Evolutionary conservation across 345 rosid genomes (phyloP).

Genomic region (Murraya koenigii): DNA sequence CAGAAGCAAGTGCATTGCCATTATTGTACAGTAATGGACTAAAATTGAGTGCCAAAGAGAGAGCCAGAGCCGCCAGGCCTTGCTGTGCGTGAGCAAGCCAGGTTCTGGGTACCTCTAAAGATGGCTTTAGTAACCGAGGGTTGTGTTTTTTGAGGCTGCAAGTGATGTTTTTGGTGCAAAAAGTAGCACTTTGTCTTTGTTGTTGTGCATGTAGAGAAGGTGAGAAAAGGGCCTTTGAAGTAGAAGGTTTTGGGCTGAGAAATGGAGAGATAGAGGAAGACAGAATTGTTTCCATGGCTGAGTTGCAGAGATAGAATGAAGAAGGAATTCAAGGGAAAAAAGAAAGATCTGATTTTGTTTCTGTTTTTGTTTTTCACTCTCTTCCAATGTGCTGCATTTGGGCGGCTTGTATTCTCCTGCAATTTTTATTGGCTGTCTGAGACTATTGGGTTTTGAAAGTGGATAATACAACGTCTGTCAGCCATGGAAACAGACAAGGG

Average conservation of each 20-base stretch:
- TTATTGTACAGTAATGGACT: constrained; percentile 41
- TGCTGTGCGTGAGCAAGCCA: constrained; percentile 71
- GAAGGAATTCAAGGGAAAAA: background rate
- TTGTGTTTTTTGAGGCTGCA: constrained; percentile 41
- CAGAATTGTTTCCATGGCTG: constrained; percentile 71
- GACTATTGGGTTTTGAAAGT: constrained; percentile 1
- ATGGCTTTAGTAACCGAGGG: constrained; percentile 27
- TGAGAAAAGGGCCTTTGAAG: constrained; percentile 29
- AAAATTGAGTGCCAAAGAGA: constrained; percentile 77
- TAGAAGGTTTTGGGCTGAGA: constrained; percentile 43
- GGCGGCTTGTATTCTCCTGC: constrained; percentile 40
- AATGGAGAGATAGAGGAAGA: constrained; percentile 61
- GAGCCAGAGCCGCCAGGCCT: constrained; percentile 77
- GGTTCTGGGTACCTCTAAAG: constrained; percentile 28
- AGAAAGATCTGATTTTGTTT: constrained; percentile 18
- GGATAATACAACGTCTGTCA: constrained; percentile 57
- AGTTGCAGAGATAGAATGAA: constrained; percentile 20
- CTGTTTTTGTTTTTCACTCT: constrained; percentile 9
- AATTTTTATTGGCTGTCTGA: constrained; percentile 42
- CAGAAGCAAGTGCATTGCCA: constrained; percentile 77
- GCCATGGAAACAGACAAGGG: constrained; percentile 28
- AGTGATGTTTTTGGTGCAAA: constrained; percentile 37
- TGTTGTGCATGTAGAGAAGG: constrained; percentile 26
- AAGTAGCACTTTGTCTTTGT: constrained; percentile 37
- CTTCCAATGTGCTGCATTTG: constrained; percentile 27